These are phyloP conservation scores for Arthrobotrys pseudoclavata DNA, from an alignment of 2,329 filamentous ascomycete genomes.

Conservation along the genomic window DNA sequence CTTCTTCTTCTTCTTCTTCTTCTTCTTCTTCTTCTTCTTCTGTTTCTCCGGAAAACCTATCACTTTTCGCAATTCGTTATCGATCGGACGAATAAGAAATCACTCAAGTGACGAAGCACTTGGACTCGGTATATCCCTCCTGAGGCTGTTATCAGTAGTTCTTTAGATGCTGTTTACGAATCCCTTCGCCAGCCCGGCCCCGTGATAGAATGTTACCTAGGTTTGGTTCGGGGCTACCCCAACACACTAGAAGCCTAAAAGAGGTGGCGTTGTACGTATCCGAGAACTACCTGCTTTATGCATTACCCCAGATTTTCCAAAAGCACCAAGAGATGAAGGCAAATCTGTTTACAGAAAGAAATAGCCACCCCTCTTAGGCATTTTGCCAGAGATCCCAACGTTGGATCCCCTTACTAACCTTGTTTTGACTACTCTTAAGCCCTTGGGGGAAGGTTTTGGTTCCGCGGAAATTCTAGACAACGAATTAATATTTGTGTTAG, in stretches of 20 bases:
- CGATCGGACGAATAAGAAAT: conserved; percentile 59
- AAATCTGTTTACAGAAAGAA: conserved; percentile 49
- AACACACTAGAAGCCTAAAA: conserved; percentile 39
- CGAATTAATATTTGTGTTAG: conserved; percentile 33
- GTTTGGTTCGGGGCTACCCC: conserved; percentile 32
- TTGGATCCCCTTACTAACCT: conserved; percentile 43
- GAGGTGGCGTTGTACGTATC: conserved; percentile 57
- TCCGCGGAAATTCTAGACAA: conserved; percentile 50
- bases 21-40: no score
- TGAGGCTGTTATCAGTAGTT: conserved; percentile 39
- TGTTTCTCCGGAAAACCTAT: background rate
- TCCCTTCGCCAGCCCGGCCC: conserved; percentile 41
- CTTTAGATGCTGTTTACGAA: conserved; percentile 20
- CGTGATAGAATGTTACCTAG: conserved; percentile 42
- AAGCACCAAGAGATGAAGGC: conserved; percentile 36
- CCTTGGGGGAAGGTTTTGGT: conserved; percentile 1
- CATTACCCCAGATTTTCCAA: conserved; percentile 60
- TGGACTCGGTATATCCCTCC: conserved; percentile 22
- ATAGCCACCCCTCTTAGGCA: conserved; percentile 22
- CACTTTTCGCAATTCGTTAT: conserved; percentile 24
- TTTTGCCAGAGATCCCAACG: conserved; percentile 31
- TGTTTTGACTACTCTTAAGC: conserved; percentile 39
- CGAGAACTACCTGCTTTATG: conserved; percentile 58
- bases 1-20: background rate
- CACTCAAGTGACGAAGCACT: conserved; percentile 37